Percentiles rank a stretch among this genome's conserved stretches.
Conservation (phyloP, 1,284 basidiomycete species). For the Pseudozyma tsukubaensis region DNA sequence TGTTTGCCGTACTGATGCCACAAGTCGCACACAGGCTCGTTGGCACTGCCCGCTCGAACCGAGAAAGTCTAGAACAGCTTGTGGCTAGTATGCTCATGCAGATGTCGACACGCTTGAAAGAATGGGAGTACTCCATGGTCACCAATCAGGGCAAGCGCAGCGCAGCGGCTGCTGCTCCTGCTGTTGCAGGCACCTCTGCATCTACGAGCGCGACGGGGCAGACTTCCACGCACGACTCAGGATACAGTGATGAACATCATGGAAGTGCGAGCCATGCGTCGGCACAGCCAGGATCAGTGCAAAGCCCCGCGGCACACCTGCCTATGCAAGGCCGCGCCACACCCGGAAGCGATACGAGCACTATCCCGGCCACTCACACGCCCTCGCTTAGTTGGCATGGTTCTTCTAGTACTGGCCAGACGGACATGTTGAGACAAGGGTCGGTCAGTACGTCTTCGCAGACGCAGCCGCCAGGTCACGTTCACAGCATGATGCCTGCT, state of each 20-base stretch:
- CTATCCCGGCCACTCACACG: not conserved
- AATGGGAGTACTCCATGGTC: constrained; percentile 3
- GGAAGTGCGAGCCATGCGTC: not conserved
- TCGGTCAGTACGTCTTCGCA: not conserved
- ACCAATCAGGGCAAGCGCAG: not conserved
- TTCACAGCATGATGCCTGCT: not conserved
- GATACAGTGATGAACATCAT: not conserved
- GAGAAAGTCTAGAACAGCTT: constrained; percentile 15
- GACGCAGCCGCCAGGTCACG: constrained; percentile 1
- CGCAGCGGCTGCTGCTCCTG: too few species aligned
- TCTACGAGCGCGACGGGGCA: not conserved
- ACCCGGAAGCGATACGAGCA: not conserved
- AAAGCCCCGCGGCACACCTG: not conserved
- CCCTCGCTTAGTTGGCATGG: constrained; percentile 5
- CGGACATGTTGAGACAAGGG: not conserved
- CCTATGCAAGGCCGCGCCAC: constrained; percentile 2
- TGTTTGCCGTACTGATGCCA: constrained; percentile 19
- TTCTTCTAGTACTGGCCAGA: not conserved
- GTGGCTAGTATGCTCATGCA: constrained; percentile 21
- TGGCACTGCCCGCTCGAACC: not conserved
- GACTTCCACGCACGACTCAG: not conserved
- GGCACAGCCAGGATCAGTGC: not conserved
- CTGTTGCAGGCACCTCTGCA: not conserved
- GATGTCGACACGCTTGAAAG: constrained; percentile 13
- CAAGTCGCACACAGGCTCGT: constrained; percentile 14